Base-by-base conservation (phyloP, 139 green algal genomes). In the Tetraselmis chui region DNA sequence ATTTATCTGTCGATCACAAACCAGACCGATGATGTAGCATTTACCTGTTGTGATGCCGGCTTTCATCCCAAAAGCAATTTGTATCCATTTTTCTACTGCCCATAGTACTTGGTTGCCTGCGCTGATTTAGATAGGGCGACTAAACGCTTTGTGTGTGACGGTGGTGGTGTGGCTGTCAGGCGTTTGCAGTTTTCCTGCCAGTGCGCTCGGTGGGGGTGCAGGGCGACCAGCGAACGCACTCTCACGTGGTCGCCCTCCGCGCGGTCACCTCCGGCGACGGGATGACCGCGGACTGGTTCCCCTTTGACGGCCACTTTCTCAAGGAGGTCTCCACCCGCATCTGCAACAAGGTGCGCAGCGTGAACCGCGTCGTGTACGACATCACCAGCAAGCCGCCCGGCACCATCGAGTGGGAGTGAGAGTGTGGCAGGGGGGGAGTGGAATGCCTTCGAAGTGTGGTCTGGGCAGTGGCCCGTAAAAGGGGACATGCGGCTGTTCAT, bases 201-300 rank as follows among this genome's bases (percentile, higher is more conserved):
- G 87, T 98, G 74, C 90, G 91, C 80, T 93, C 87, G 0, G 91
- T 95, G 81, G 93, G 94, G 2, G 94, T 98, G 77, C 95, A 97
- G 84, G 97, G 96, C 59, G 97, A 99, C 86, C 92, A 97, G 90
- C 88, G 97, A 75, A 98, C 95, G 27, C 96, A 98, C 89, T 92
- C 90, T 2, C 92, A 98, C 82, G 96, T 99, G 59, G 92, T 99
- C 18, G 95, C 90, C 0, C 91, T 99, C 79, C 89, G 95, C 0
- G 95, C 95, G 0, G 94, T 98, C 0, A 96, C 85, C 30, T 93
- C 85, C 80, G 84, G 79, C n/a, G 97, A 99, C 85, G 97, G 97
- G 82, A 99, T 99, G 97, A 99, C 97, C 0, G 97, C 97, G 1
- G 97, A 99, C 89, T 99, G 97, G 96, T 99, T 96, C 86, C 90